phyloP scores from a whole-genome alignment of 306 rosid species.

The Senna tora region DNA sequence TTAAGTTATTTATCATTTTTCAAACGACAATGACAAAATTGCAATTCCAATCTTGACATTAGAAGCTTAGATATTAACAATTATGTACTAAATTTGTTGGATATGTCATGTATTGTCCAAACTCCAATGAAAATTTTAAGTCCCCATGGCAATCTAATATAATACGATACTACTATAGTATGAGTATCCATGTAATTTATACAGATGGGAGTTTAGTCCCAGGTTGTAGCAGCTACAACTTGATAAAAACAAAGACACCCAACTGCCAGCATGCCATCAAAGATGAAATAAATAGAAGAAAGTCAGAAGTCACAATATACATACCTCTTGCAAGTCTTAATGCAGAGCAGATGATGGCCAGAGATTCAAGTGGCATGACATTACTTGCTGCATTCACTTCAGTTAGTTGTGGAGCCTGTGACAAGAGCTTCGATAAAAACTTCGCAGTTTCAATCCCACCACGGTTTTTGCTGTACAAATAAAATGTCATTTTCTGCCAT shows the following conservation, averaged over 20 bases:
- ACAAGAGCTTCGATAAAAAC: slow-evolving; percentile 64
- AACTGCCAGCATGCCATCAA: slow-evolving; percentile 22
- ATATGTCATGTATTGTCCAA: neutral
- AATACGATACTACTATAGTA: slow-evolving; percentile 6
- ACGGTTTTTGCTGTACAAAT: slow-evolving; percentile 68
- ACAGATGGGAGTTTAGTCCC: slow-evolving; percentile 26
- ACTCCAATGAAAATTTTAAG: neutral
- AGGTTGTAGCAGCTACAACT: slow-evolving; percentile 32
- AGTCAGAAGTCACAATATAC: slow-evolving; percentile 9
- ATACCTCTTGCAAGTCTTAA: slow-evolving; percentile 70
- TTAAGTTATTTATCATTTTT: neutral
- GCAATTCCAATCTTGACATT: neutral
- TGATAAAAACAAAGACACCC: slow-evolving; percentile 20
- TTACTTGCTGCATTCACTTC: slow-evolving; percentile 75
- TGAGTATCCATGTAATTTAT: neutral
- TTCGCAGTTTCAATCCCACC: slow-evolving; percentile 78
- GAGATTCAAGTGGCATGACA: slow-evolving; percentile 70
- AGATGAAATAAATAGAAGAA: slow-evolving; percentile 27
- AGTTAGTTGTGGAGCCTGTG: slow-evolving; percentile 63
- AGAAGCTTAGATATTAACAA: neutral
- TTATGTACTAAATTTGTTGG: neutral
- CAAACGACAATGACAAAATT: neutral
- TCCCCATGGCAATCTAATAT: neutral
- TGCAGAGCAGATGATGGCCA: slow-evolving; percentile 59
- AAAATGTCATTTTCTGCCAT: slow-evolving; percentile 28